A percentile compares a stretch with the other conserved stretches of the same genome.
Conservation (phyloP, 2,329 filamentous ascomycete genomes). For the Zymoseptoria passerinii region DNA sequence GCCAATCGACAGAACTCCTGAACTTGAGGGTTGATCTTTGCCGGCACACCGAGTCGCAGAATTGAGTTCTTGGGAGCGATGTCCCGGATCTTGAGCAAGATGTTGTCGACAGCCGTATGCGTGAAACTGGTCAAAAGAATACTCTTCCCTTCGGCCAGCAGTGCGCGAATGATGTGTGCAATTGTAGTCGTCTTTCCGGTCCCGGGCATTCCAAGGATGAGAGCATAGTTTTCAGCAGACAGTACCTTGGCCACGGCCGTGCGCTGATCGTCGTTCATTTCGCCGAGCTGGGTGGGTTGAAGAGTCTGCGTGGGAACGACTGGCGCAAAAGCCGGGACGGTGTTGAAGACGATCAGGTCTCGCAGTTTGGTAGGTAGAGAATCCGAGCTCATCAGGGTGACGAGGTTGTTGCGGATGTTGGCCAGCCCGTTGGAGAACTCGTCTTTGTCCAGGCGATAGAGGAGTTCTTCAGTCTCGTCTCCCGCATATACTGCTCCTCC, state of each 20-base stretch:
- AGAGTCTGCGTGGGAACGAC: constrained; percentile 5
- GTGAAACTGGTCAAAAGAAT: constrained; percentile 93
- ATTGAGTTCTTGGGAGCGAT: constrained; percentile 51
- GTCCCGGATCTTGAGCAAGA: constrained; percentile 78
- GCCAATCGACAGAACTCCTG: constrained; percentile 76
- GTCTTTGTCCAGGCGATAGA: constrained; percentile 89
- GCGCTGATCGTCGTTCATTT: constrained; percentile 79
- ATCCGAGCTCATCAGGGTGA: constrained; percentile 67
- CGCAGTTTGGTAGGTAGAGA: constrained; percentile 50
- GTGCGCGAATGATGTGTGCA: constrained; percentile 86
- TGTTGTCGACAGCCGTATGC: constrained; percentile 96
- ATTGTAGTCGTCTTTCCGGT: constrained; percentile 98
- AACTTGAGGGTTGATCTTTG: constrained; percentile 83
- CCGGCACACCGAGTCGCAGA: constrained; percentile 72
- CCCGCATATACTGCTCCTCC: constrained; percentile 41
- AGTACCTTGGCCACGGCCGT: constrained; percentile 89
- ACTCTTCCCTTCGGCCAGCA: constrained; percentile 83
- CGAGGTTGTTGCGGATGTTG: constrained; percentile 82
- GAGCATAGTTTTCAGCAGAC: constrained; percentile 86
- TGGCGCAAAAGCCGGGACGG: constrained; percentile 65
- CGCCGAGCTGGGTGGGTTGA: constrained; percentile 23
- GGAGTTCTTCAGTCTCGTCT: constrained; percentile 39
- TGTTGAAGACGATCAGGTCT: constrained; percentile 69
- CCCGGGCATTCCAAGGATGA: constrained; percentile 97
- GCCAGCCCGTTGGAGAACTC: constrained; percentile 99